Percentiles rank a stretch among this genome's conserved stretches.
These are phyloP conservation scores for Coemansia sp. DNA, from an alignment of 192 early-diverging fungal species.

Conservation along the genomic window DNA sequence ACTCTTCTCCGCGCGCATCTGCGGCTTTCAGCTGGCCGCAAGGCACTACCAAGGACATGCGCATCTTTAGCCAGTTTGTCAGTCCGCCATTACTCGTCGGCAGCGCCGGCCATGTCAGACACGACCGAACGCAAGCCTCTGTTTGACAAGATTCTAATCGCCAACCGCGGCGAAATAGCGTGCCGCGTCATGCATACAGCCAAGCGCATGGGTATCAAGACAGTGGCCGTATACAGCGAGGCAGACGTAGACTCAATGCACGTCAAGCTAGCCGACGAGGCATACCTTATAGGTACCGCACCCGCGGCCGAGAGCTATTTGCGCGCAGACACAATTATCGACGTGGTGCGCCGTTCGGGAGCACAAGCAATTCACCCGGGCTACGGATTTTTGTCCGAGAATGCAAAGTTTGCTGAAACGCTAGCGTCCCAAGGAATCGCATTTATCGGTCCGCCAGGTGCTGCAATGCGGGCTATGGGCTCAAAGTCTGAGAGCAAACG, in stretches of 20 bases:
- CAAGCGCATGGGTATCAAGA: conserved; percentile 87
- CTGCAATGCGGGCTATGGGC: conserved; percentile 90
- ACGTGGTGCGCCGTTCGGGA: conserved; percentile 70
- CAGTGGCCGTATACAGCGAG: conserved; percentile 90
- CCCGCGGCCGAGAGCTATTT: conserved; percentile 82
- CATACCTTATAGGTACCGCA: conserved; percentile 86
- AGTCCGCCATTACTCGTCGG: not conserved
- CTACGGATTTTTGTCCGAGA: conserved; percentile 96
- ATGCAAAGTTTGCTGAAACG: conserved; percentile 80
- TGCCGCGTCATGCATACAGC: conserved; percentile 80
- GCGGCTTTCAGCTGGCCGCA: not conserved
- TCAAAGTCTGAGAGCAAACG: conserved; percentile 92
- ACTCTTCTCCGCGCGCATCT: not conserved
- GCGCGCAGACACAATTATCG: conserved; percentile 74
- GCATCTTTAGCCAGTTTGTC: not conserved
- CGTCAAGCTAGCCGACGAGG: conserved; percentile 91
- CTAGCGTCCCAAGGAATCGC: conserved; percentile 64
- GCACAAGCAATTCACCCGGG: conserved; percentile 96
- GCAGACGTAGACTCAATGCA: conserved; percentile 86
- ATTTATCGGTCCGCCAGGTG: conserved; percentile 90
- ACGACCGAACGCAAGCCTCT: conserved; percentile 56
- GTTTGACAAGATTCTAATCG: conserved; percentile 96
- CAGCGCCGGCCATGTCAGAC: not conserved
- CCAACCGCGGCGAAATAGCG: conserved; percentile 89
- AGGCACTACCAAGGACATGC: not conserved